Conservation (phyloP, 352 stramenopile species). For the Pythium oligandrum region DNA sequence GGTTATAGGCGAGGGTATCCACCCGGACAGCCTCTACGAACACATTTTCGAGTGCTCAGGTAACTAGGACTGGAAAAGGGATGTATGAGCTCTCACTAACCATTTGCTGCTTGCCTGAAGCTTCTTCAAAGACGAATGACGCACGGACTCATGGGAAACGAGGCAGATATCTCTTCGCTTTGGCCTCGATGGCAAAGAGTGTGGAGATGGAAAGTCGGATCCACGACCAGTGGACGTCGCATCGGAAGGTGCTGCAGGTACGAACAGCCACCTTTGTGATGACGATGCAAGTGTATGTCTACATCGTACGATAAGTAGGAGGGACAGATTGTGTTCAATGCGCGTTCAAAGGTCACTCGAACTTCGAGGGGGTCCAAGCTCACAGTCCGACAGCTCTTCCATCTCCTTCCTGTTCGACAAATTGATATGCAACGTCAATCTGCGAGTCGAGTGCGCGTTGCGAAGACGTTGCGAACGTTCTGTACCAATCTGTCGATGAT, state of each 20-base stretch:
- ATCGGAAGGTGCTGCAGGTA: constrained; percentile 71
- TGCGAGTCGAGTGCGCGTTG: constrained; percentile 28
- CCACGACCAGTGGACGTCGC: constrained; percentile 44
- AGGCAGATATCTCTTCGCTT: constrained; percentile 48
- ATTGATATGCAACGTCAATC: constrained; percentile 34
- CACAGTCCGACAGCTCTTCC: constrained; percentile 49
- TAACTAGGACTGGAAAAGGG: constrained; percentile 6
- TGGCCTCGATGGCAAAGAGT: constrained; percentile 30
- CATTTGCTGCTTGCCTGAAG: constrained; percentile 13
- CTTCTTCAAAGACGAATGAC: constrained; percentile 26
- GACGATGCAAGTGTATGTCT: no score
- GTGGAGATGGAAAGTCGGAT: constrained; percentile 69
- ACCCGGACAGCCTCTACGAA: constrained; percentile 37
- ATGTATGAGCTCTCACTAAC: not conserved
- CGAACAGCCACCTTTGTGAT: no score
- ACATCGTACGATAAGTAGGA: constrained; percentile 22
- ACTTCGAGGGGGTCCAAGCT: constrained; percentile 41
- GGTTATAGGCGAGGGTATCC: constrained; percentile 54
- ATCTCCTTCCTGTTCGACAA: constrained; percentile 46
- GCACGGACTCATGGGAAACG: constrained; percentile 30
- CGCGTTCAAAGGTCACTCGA: constrained; percentile 18
- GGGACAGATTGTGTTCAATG: constrained; percentile 54
- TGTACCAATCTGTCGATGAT: constrained; percentile 63
- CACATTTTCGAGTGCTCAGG: constrained; percentile 43
- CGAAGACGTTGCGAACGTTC: constrained; percentile 39